Evolutionary conservation across 2,329 filamentous ascomycete species (phyloP).

Genomic region (Venturia aucupariae): DNA sequence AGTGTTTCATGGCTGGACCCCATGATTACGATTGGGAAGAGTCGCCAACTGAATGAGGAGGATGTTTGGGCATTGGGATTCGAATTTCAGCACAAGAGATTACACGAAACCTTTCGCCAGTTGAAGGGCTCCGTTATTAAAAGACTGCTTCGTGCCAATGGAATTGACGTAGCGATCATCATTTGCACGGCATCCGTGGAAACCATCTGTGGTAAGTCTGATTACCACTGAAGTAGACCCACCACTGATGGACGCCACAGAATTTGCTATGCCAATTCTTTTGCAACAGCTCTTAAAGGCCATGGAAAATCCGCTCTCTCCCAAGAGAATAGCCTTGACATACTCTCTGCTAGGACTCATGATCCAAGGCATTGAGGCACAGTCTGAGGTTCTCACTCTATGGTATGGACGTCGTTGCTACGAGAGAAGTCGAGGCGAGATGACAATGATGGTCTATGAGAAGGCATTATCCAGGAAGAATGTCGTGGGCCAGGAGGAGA

Average conservation of each 20-base stretch:
- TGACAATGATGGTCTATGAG: constrained; percentile 77
- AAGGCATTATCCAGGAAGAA: constrained; percentile 60
- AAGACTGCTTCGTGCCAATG: constrained; percentile 66
- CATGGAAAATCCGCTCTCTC: constrained; percentile 46
- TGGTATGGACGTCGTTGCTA: constrained; percentile 84
- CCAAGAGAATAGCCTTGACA: constrained; percentile 49
- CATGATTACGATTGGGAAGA: constrained; percentile 56
- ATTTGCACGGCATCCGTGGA: constrained; percentile 56
- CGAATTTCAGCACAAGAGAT: constrained; percentile 69
- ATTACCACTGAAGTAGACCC: neutral
- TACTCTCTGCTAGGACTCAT: constrained; percentile 57
- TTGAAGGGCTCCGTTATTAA: constrained; percentile 63
- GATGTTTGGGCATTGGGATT: constrained; percentile 76
- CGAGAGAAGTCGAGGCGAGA: constrained; percentile 73
- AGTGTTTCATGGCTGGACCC: constrained; percentile 74
- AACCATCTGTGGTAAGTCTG: constrained; percentile 41
- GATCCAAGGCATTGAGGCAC: constrained; percentile 51
- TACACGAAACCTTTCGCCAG: constrained; percentile 66
- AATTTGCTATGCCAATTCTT: constrained; percentile 51
- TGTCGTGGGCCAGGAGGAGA: constrained; percentile 16
- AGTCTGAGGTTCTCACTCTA: constrained; percentile 58
- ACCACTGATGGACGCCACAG: constrained; percentile 16
- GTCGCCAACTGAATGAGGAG: constrained; percentile 60
- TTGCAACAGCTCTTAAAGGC: constrained; percentile 62
- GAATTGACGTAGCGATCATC: constrained; percentile 64